Conservation (phyloP, 257 asterid genomes). For the Nyctanthes arbortristis region DNA sequence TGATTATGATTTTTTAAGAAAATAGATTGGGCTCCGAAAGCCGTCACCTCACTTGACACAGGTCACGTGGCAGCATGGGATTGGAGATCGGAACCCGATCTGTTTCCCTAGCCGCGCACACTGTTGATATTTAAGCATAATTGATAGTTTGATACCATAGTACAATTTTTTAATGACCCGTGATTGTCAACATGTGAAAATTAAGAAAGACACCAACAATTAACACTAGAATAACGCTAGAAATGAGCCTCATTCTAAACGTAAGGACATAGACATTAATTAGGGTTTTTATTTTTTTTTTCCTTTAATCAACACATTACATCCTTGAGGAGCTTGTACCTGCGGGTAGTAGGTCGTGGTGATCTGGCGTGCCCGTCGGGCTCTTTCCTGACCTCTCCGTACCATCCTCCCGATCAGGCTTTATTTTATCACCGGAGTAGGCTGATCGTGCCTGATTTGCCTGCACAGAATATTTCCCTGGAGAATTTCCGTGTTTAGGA, state of each 20-base stretch:
- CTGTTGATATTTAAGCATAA: too few relatives aligned
- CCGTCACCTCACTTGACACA: too few relatives aligned
- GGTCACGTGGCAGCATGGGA: too few relatives aligned
- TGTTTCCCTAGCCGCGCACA: too few relatives aligned
- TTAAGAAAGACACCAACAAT: neutral
- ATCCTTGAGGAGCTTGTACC: conserved; percentile 64
- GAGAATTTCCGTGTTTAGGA: neutral
- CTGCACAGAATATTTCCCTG: neutral
- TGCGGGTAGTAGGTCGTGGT: conserved; percentile 44
- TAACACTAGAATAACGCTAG: neutral
- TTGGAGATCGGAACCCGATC: too few relatives aligned
- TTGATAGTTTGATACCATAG: too few relatives aligned
- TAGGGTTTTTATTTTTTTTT: neutral
- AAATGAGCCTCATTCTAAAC: neutral
- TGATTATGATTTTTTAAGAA: neutral
- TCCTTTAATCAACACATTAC: conserved; percentile 40
- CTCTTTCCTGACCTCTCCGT: conserved; percentile 19
- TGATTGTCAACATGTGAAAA: too few relatives aligned
- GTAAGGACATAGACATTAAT: neutral
- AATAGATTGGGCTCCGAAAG: too few relatives aligned
- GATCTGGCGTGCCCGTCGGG: conserved; percentile 30
- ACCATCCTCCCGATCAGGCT: conserved; percentile 13
- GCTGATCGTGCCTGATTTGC: neutral
- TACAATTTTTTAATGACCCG: too few relatives aligned
- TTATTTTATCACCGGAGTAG: conserved; percentile 36